These are phyloP conservation scores for Ramaria sp. DNA, from an alignment of 768 basidiomycete genomes.

Conservation along the genomic window DNA sequence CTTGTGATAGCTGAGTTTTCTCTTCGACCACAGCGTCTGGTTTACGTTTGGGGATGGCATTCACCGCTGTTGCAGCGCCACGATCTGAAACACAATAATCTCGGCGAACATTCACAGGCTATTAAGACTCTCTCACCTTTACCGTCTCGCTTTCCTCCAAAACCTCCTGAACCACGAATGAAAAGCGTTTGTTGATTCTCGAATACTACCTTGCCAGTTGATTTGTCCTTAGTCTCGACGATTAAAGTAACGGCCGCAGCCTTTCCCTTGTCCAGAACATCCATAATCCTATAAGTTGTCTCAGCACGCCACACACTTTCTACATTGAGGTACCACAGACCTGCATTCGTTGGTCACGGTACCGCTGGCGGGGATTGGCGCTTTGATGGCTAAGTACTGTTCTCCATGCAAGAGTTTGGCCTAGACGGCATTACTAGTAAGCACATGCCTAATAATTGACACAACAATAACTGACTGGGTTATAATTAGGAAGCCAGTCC, in stretches of 20 bases:
- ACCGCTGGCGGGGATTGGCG: conserved; percentile 76
- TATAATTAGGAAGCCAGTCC: conserved; percentile 92
- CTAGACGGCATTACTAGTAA: conserved; percentile 27
- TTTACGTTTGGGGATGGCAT: conserved; percentile 67
- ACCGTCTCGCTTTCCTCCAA: conserved; percentile 83
- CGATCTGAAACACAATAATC: conserved; percentile 46
- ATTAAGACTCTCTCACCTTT: conserved; percentile 38
- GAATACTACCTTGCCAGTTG: conserved; percentile 69
- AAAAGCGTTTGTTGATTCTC: conserved; percentile 91
- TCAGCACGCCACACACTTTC: neutral
- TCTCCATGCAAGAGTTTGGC: conserved; percentile 97
- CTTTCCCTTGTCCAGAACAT: conserved; percentile 87
- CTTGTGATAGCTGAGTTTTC: conserved; percentile 71
- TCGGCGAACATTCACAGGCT: neutral
- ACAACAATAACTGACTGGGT: conserved; percentile 54
- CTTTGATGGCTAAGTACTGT: conserved; percentile 84
- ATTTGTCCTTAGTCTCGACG: conserved; percentile 72
- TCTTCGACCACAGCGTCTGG: conserved; percentile 88
- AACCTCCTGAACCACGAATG: conserved; percentile 91
- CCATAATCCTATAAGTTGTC: conserved; percentile 43
- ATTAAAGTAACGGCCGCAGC: conserved; percentile 80
- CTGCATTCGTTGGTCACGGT: conserved; percentile 66
- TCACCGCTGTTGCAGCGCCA: conserved; percentile 76
- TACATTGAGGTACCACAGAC: conserved; percentile 25
- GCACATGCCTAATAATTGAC: neutral